Conservation (phyloP, 2,329 filamentous ascomycete genomes). For the Tetracladium maxilliforme region DNA sequence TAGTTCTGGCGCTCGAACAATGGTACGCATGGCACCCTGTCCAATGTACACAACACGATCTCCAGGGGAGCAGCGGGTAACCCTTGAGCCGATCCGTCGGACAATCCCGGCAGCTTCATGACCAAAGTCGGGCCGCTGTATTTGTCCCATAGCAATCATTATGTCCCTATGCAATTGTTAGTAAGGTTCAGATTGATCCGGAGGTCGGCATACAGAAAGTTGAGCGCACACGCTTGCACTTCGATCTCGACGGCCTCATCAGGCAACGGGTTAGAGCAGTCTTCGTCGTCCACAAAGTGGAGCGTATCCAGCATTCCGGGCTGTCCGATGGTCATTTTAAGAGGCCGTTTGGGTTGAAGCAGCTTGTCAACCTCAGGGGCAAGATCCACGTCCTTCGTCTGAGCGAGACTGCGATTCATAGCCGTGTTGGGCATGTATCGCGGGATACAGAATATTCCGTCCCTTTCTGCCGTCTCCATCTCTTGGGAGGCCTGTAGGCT, state of each 20-base stretch:
- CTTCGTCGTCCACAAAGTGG: slow-evolving; percentile 10
- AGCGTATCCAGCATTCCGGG: slow-evolving; percentile 12
- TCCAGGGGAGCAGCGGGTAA: slow-evolving; percentile 11
- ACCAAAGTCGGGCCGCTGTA: slow-evolving; percentile 14
- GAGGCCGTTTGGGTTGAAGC: slow-evolving; percentile 6
- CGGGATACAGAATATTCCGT: slow-evolving; percentile 4
- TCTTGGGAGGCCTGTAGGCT: too few species aligned
- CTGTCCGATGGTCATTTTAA: slow-evolving; percentile 4
- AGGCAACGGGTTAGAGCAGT: slow-evolving; percentile 2
- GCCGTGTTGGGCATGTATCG: slow-evolving; percentile 2
- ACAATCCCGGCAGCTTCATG: slow-evolving; percentile 19
- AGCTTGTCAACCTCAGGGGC: slow-evolving; percentile 5
- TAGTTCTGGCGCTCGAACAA: neutral
- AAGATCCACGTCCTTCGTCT: slow-evolving; percentile 2
- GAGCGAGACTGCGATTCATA: too few species aligned
- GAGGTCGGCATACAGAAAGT: slow-evolving; percentile 10
- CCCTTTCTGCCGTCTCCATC: slow-evolving; percentile 4
- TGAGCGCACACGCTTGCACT: slow-evolving; percentile 10
- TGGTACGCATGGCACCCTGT: slow-evolving; percentile 8
- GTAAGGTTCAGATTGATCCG: too few species aligned
- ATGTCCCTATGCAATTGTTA: slow-evolving; percentile 17
- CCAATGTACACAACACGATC: slow-evolving; percentile 16
- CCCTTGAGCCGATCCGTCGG: slow-evolving; percentile 12
- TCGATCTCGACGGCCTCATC: slow-evolving; percentile 11
- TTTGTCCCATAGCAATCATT: slow-evolving; percentile 14